These are phyloP conservation scores for Chamaecrista fasciculata DNA, from an alignment of 306 rosid genomes.

Conservation along the genomic window DNA sequence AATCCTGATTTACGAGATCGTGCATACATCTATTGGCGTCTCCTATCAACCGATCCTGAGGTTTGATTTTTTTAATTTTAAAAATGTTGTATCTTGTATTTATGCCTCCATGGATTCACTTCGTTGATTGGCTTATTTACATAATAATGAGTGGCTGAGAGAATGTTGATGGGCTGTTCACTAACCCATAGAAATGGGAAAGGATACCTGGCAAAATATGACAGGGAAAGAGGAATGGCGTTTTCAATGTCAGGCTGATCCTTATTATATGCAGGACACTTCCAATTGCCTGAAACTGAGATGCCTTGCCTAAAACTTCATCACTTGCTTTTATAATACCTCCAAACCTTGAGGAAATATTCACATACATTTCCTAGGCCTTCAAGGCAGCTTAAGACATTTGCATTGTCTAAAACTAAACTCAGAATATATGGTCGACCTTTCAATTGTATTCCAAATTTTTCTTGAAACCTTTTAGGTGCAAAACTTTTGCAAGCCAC, in stretches of 20 bases:
- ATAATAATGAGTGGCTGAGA: background rate
- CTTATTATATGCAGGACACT: background rate
- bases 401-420: background rate
- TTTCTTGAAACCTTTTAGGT: background rate
- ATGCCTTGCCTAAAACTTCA: background rate
- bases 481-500: background rate
- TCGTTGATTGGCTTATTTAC: conserved; percentile 22
- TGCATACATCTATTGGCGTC: conserved; percentile 99
- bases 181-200: background rate
- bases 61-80: conserved; percentile 47
- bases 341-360: background rate
- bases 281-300: background rate
- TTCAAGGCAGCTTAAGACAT: background rate
- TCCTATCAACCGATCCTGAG: conserved; percentile 98
- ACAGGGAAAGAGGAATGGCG: background rate
- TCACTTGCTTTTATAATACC: background rate
- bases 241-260: background rate
- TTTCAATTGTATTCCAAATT: background rate
- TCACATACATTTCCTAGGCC: background rate
- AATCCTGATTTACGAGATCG: conserved; percentile 99
- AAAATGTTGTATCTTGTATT: conserved; percentile 4
- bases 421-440: background rate
- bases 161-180: background rate
- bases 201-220: background rate
- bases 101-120: conserved; percentile 18